Percentiles rank a stretch among this genome's conserved stretches.
These are phyloP conservation scores for Ceratobasidium sp. DNA, from an alignment of 1,284 basidiomycete species.

Conservation along the genomic window DNA sequence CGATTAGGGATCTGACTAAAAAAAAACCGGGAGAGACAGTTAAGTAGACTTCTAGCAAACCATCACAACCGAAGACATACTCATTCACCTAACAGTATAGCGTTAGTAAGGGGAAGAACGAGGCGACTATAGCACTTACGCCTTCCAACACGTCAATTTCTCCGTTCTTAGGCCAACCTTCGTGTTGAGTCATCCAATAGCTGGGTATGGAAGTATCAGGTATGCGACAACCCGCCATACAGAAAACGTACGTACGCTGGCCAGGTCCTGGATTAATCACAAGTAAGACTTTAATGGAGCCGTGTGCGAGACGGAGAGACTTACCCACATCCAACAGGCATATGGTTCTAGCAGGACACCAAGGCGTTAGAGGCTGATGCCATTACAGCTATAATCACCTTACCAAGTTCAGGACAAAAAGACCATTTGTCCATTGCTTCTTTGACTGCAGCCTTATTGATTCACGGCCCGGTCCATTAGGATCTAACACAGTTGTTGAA, in stretches of 20 bases:
- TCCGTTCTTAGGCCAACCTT: constrained; percentile 64
- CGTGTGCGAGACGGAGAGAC: not conserved
- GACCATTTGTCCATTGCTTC: constrained; percentile 43
- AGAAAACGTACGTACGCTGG: constrained; percentile 59
- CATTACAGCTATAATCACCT: not conserved
- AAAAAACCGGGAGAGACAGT: not conserved
- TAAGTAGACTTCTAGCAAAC: not conserved
- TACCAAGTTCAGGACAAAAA: constrained; percentile 44
- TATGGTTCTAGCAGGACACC: constrained; percentile 49
- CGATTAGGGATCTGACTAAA: constrained; percentile 59
- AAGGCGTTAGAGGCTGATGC: constrained; percentile 36
- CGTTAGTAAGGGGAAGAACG: not conserved
- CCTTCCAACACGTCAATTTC: constrained; percentile 68
- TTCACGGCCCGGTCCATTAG: constrained; percentile 48
- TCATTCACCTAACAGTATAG: constrained; percentile 14
- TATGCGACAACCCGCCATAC: not conserved
- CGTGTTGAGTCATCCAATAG: constrained; percentile 60
- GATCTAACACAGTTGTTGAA: constrained; percentile 47
- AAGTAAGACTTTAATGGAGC: not conserved
- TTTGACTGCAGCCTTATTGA: constrained; percentile 48
- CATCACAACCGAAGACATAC: not conserved
- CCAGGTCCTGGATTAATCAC: constrained; percentile 62
- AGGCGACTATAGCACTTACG: constrained; percentile 51
- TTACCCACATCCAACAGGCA: constrained; percentile 55
- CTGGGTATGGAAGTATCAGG: not conserved